phyloP scores from a whole-genome alignment of 2,329 filamentous ascomycete species.

The Alternaria consortialis region DNA sequence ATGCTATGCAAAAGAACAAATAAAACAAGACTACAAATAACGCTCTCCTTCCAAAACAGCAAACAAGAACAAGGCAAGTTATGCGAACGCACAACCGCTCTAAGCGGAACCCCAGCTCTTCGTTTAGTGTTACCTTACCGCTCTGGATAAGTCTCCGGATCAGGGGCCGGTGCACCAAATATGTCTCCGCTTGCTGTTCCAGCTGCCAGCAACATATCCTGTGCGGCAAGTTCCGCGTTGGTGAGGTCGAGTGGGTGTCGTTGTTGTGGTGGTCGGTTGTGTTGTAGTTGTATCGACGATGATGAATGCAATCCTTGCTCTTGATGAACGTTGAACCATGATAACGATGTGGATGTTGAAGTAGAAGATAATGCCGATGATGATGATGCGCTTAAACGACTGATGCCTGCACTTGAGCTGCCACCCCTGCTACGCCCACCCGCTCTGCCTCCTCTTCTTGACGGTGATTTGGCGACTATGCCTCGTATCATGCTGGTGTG shows the following conservation, averaged over 20 bases:
- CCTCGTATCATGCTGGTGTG: neutral
- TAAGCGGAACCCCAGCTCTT: neutral
- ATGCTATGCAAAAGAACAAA: constrained; percentile 3
- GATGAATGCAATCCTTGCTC: neutral
- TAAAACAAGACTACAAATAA: neutral
- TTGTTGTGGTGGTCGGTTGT: neutral
- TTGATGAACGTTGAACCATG: neutral
- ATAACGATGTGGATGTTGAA: neutral
- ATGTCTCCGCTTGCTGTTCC: constrained; percentile 1
- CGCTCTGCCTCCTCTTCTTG: constrained; percentile 11
- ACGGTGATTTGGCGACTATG: constrained; percentile 10
- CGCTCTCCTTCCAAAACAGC: neutral
- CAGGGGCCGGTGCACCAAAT: neutral
- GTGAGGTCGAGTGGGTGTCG: constrained; percentile 1
- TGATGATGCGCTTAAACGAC: constrained; percentile 1
- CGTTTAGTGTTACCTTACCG: neutral
- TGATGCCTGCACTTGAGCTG: constrained; percentile 2
- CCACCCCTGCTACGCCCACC: constrained; percentile 8
- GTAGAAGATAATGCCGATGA: neutral
- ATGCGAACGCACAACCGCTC: neutral
- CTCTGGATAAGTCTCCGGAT: constrained; percentile 1
- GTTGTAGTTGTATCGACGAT: neutral
- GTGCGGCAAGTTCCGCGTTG: neutral
- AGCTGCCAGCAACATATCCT: neutral
- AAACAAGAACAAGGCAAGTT: neutral